Percentiles rank a stretch among this genome's conserved stretches.
phyloP scores from a whole-genome alignment of 371 early-diverging fungal species.

The Mortierella sp. region DNA sequence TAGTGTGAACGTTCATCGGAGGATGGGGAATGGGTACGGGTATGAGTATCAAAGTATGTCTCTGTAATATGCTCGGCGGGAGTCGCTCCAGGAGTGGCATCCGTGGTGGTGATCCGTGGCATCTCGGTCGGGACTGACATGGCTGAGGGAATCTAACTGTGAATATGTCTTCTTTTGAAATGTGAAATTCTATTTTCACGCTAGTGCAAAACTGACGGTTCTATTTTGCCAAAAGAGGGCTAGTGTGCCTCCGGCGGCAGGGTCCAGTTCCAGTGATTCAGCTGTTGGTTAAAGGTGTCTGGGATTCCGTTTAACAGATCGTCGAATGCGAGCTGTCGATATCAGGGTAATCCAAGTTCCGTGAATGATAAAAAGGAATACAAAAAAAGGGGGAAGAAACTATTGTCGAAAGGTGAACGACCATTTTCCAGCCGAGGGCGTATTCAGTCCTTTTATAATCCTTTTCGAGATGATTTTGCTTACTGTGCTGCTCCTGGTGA shows the following conservation, averaged over 20 bases:
- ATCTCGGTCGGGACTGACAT: slow-evolving; percentile 12
- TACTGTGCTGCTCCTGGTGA: neutral
- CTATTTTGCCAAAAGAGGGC: too few species aligned
- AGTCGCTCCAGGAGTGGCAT: slow-evolving; percentile 10
- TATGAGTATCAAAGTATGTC: slow-evolving; percentile 12
- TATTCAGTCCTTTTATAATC: neutral
- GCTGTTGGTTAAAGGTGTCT: too few species aligned
- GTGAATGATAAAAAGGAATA: neutral
- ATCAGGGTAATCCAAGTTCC: too few species aligned
- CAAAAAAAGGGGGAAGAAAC: neutral
- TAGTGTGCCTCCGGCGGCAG: too few species aligned
- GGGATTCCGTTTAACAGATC: too few species aligned
- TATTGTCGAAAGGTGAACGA: neutral
- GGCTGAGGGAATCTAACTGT: too few species aligned
- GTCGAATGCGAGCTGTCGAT: too few species aligned
- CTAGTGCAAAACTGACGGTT: neutral
- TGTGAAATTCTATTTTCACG: neutral
- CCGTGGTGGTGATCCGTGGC: slow-evolving; percentile 34
- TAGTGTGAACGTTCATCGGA: slow-evolving; percentile 3
- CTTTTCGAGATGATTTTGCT: neutral
- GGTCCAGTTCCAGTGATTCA: too few species aligned
- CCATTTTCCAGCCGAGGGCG: neutral
- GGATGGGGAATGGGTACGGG: neutral
- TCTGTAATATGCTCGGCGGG: neutral
- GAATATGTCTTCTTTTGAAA: neutral